Base-by-base conservation (phyloP, 805 yeast genomes). In the Hanseniaspora lachancei region DNA sequence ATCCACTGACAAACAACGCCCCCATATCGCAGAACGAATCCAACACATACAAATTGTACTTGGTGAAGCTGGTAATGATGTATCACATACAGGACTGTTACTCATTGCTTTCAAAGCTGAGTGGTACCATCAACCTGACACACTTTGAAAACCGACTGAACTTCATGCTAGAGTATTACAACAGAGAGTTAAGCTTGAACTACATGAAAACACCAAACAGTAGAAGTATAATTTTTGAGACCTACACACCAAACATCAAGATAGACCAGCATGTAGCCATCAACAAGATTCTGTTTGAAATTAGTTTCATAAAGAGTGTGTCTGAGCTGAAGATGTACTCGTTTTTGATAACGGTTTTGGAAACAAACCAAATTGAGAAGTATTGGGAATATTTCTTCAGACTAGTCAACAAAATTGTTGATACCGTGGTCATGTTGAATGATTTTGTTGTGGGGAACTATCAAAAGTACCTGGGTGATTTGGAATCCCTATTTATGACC, bases 211-310 rank as follows among this genome's bases (percentile, higher is more conserved):
- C 23, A 21, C 39, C 39, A 2, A 20, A 46, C 12, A 46, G 21
- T 5, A 32, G 18, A 15, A 46, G 39, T 15, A 46, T 46, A 8
- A 46, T 46, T n/a, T 46, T 46, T 34, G 49, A 46, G 6, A 46
- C 49, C 5, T 46, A 32, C 18, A 46, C 49, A 12, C 49, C 49
- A n/a, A 46, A 49, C 5, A 29, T 49, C n/a, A 49, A 49, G 13
- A 18, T 49, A 1, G 36, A 39, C 10, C 35, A 49, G 15, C n/a
- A 3, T 13, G 38, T 46, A 12, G 16, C 39, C 10, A 24, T 16
- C 10, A 49, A 49, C 44, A 49, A 49, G 15, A 38, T 49, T n/a
- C 6, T 27, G 18, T 27, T 49, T n/a, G 52, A 49, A 39, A 39
- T 36, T 5, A 7, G 15, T 1, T 27, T 49, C 3, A 36, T 49